Conservation (phyloP, 2,329 filamentous ascomycete genomes). For the Cryoendolithus antarcticus region DNA sequence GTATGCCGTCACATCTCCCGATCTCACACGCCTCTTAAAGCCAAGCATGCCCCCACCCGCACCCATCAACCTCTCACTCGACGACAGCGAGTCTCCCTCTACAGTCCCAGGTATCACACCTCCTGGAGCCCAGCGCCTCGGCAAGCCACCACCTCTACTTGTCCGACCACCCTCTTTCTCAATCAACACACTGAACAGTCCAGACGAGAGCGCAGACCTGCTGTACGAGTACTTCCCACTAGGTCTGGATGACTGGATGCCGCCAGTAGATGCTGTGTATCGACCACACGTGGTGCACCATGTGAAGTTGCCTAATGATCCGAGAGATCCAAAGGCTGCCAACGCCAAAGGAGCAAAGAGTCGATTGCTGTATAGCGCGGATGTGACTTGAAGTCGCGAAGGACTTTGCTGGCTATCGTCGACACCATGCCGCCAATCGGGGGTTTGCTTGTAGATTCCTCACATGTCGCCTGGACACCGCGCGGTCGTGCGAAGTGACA, state of each 20-base stretch:
- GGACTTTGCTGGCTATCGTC: not conserved
- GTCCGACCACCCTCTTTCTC: slow-evolving; percentile 34
- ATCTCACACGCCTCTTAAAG: slow-evolving; percentile 32
- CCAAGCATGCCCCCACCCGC: slow-evolving; percentile 29
- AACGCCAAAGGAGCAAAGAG: slow-evolving; percentile 19
- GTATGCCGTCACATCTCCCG: slow-evolving; percentile 36
- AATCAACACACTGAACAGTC: slow-evolving; percentile 43
- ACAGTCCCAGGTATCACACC: slow-evolving; percentile 23
- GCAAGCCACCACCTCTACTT: slow-evolving; percentile 20
- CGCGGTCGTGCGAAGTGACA: too few relatives aligned
- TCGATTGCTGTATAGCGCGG: slow-evolving; percentile 36
- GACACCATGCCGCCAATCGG: too few relatives aligned
- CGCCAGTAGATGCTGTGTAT: slow-evolving; percentile 80
- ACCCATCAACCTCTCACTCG: slow-evolving; percentile 43
- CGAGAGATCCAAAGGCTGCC: slow-evolving; percentile 29
- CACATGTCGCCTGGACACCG: too few relatives aligned
- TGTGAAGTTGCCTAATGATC: slow-evolving; percentile 43
- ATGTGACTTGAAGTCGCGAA: slow-evolving; percentile 16
- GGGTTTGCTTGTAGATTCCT: too few relatives aligned
- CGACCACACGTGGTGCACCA: slow-evolving; percentile 90
- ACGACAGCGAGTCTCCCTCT: slow-evolving; percentile 42
- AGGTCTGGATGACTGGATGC: slow-evolving; percentile 84
- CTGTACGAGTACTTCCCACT: slow-evolving; percentile 93
- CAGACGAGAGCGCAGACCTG: slow-evolving; percentile 66
- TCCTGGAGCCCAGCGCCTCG: slow-evolving; percentile 11